Percentiles rank a stretch among this genome's conserved stretches.
These are phyloP conservation scores for Mariannaea elegans DNA, from an alignment of 2,329 filamentous ascomycete species.

Conservation along the genomic window DNA sequence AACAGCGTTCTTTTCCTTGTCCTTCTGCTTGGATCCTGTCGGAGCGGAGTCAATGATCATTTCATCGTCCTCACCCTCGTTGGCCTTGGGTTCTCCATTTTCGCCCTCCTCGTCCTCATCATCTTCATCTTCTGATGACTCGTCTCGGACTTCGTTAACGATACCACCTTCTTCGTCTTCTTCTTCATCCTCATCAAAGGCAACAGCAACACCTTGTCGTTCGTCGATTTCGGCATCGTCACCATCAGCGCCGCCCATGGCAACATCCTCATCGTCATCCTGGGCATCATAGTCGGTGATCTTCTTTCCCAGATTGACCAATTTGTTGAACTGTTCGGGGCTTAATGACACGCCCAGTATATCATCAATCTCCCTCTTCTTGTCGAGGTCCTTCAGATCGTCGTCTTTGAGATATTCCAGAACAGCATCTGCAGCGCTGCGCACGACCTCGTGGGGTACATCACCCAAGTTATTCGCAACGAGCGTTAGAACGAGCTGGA, in stretches of 20 bases:
- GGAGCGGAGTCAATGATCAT: slow-evolving; percentile 81
- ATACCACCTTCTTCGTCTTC: slow-evolving; percentile 84
- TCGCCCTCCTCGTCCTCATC: slow-evolving; percentile 73
- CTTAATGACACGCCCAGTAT: slow-evolving; percentile 84
- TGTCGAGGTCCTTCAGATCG: slow-evolving; percentile 95
- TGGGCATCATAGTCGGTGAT: slow-evolving; percentile 98
- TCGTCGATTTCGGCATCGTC: slow-evolving; percentile 85
- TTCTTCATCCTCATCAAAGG: slow-evolving; percentile 92
- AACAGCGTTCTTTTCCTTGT: slow-evolving; percentile 69
- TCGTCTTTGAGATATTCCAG: slow-evolving; percentile 95
- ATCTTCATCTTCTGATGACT: slow-evolving; percentile 84
- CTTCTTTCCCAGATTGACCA: slow-evolving; percentile 97
- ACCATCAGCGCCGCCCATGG: slow-evolving; percentile 71
- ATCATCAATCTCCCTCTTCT: slow-evolving; percentile 97
- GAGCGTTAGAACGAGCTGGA: slow-evolving; percentile 92
- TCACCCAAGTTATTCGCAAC: slow-evolving; percentile 90
- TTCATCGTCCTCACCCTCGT: slow-evolving; percentile 75
- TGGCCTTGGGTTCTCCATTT: slow-evolving; percentile 59
- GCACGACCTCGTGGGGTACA: slow-evolving; percentile 88
- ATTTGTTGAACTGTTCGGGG: slow-evolving; percentile 94
- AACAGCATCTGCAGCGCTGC: slow-evolving; percentile 92
- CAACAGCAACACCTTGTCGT: slow-evolving; percentile 94
- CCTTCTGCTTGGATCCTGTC: slow-evolving; percentile 55
- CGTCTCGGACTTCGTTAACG: slow-evolving; percentile 87
- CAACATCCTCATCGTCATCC: slow-evolving; percentile 92